These are phyloP conservation scores for Cercospora sesami DNA, from an alignment of 2,329 filamentous ascomycete genomes.

Conservation along the genomic window DNA sequence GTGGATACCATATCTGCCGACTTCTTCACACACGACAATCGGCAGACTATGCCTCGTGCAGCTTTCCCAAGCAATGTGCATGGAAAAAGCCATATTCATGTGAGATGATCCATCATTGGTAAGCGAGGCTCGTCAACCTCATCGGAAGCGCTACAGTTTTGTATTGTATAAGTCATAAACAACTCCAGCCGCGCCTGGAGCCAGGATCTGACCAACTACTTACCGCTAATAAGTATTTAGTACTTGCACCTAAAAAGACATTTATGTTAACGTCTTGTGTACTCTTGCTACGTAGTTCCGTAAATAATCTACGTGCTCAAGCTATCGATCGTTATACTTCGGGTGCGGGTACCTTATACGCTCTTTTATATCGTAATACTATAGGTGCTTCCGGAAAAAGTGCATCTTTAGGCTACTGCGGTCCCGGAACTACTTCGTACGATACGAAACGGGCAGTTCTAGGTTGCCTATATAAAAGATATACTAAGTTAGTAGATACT, in stretches of 20 bases:
- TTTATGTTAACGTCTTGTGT: not conserved
- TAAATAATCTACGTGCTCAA: not conserved
- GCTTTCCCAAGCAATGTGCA: not conserved
- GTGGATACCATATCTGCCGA: not conserved
- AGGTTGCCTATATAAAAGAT: not conserved
- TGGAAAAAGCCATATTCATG: not conserved
- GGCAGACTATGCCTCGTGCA: not conserved
- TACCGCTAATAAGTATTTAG: not conserved
- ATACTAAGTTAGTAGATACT: not conserved
- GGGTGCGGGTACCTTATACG: not conserved
- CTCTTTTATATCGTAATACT: not conserved
- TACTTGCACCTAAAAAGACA: not conserved
- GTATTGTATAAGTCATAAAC: not conserved
- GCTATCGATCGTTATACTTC: not conserved
- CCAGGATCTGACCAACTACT: not conserved
- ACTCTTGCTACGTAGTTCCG: not conserved
- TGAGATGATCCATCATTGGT: not conserved
- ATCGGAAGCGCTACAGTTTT: not conserved
- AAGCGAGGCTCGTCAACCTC: not conserved
- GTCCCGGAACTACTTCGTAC: too few species aligned
- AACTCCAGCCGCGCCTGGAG: not conserved
- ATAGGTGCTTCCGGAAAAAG: not conserved
- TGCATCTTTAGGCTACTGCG: not conserved
- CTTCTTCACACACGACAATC: not conserved
- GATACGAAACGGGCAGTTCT: too few species aligned